phyloP scores from a whole-genome alignment of 2,329 filamentous ascomycete genomes.

The Tothia fuscella region DNA sequence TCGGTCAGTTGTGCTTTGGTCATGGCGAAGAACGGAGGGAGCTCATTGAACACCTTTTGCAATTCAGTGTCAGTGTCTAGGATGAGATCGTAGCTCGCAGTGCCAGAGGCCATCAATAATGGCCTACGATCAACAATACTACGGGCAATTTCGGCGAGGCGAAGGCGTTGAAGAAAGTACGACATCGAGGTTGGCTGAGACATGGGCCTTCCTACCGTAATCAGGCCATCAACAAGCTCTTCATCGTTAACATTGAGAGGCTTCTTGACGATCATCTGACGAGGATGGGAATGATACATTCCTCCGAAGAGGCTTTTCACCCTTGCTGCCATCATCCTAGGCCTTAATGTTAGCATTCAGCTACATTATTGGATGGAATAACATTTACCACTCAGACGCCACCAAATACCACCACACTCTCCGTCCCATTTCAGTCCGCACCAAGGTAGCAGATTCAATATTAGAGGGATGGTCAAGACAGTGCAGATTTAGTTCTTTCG shows the following conservation, averaged over 20 bases:
- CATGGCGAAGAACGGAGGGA: constrained; percentile 23
- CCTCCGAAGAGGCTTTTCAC: constrained; percentile 25
- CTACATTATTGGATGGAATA: not conserved
- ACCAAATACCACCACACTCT: constrained; percentile 32
- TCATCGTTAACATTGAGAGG: constrained; percentile 27
- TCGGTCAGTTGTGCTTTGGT: constrained; percentile 1
- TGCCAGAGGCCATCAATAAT: constrained; percentile 13
- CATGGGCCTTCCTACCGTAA: constrained; percentile 13
- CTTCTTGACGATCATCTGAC: constrained; percentile 28
- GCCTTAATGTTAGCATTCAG: not conserved
- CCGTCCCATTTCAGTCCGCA: constrained; percentile 24
- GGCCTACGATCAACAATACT: constrained; percentile 25
- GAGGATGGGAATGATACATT: constrained; percentile 25
- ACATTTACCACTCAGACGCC: constrained; percentile 26
- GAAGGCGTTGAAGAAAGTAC: constrained; percentile 25
- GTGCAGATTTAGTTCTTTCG: constrained; percentile 15
- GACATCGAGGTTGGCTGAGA: constrained; percentile 27
- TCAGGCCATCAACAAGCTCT: constrained; percentile 21
- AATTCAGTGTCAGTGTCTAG: constrained; percentile 25
- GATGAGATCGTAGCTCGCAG: constrained; percentile 20
- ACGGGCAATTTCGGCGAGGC: constrained; percentile 27
- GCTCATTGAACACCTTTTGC: constrained; percentile 18
- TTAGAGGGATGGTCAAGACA: constrained; percentile 13
- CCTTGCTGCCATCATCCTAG: constrained; percentile 17
- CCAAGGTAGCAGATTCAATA: constrained; percentile 13